phyloP scores from a whole-genome alignment of 495 filamentous ascomycete species.

The Annulohypoxylon maeteangense region DNA sequence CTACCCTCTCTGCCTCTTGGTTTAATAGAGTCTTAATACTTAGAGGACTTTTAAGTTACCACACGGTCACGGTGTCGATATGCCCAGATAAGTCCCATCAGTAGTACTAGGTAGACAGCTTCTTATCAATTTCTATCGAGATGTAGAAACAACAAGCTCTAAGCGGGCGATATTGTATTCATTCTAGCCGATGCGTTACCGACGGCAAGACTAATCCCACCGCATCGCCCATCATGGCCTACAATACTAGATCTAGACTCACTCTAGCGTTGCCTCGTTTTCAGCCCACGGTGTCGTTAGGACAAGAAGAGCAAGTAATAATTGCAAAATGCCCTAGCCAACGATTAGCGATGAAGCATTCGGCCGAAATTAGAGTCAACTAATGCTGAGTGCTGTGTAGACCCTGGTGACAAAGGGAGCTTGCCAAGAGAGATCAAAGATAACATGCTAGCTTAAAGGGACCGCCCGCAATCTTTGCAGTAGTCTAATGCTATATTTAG shows the following conservation, averaged over 20 bases:
- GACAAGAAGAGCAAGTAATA: neutral
- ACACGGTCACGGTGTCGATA: too few species aligned
- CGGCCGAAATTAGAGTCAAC: neutral
- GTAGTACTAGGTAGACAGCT: too few species aligned
- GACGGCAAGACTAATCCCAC: too few species aligned
- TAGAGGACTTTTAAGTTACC: too few species aligned
- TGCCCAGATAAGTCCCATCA: too few species aligned
- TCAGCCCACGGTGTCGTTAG: neutral
- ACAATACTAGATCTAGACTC: neutral
- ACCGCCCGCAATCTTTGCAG: neutral
- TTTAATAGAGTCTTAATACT: too few species aligned
- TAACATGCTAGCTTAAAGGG: neutral
- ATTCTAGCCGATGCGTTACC: neutral
- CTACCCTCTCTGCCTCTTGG: too few species aligned
- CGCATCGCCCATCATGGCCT: neutral
- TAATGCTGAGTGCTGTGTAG: neutral
- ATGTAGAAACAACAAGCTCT: neutral
- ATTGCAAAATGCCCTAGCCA: neutral
- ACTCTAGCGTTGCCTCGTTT: neutral
- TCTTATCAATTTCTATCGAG: neutral
- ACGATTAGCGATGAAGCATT: neutral
- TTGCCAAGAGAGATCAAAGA: neutral
- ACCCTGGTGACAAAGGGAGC: neutral
- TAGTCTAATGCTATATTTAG: slow-evolving; percentile 1
- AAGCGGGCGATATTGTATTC: too few species aligned